Evolutionary conservation across 1,139 yeast genomes (phyloP).

Genomic region (Kodamaea sp.): DNA sequence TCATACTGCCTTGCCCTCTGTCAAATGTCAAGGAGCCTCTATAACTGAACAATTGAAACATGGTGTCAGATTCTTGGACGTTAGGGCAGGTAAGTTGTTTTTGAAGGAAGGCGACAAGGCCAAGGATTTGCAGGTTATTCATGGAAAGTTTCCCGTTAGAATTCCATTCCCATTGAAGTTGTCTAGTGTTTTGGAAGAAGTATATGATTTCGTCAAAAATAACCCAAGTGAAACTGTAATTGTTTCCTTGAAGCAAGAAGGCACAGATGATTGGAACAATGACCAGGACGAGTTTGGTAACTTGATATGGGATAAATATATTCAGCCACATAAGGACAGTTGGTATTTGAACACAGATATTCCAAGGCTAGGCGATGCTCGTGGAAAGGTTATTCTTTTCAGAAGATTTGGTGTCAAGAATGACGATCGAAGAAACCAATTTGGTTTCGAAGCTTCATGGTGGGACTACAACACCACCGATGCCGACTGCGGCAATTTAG

Average conservation of each 20-base stretch:
- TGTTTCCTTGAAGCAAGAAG: conserved; percentile 74
- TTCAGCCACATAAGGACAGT: conserved; percentile 46
- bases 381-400: conserved; percentile 66
- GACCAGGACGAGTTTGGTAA: conserved; percentile 63
- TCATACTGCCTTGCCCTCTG: conserved; percentile 72
- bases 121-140: conserved; percentile 63
- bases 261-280: conserved; percentile 61
- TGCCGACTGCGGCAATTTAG: conserved; percentile 60
- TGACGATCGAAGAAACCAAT: conserved; percentile 38
- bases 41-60: conserved; percentile 61
- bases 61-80: conserved; percentile 72
- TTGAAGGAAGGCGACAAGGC: conserved; percentile 45
- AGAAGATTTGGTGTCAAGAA: conserved; percentile 66
- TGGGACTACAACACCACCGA: conserved; percentile 68
- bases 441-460: conserved; percentile 65
- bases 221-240: conserved; percentile 61
- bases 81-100: conserved; percentile 61
- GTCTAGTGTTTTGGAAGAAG: conserved; percentile 47
- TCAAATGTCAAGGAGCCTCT: conserved; percentile 68
- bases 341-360: conserved; percentile 61
- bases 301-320: conserved; percentile 58
- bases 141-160: conserved; percentile 73
- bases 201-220: conserved; percentile 52
- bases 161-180: conserved; percentile 57
- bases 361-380: conserved; percentile 57